Base-by-base conservation (phyloP, 192 early-diverging fungal genomes). In the Backusella circina region DNA sequence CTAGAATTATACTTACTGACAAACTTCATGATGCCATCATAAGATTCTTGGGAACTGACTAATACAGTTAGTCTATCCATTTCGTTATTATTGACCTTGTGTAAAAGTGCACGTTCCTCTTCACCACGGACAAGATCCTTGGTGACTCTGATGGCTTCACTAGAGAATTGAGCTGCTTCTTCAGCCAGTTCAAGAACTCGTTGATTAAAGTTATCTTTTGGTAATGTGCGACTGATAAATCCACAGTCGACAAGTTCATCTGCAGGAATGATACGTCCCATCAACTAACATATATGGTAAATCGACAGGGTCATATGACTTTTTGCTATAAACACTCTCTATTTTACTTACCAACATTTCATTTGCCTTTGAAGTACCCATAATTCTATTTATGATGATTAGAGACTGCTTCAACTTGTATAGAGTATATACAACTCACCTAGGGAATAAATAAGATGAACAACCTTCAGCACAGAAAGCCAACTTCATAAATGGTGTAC, bases 381-480 rank as follows among this genome's bases (percentile, higher is more conserved):
- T 86, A 31, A 91, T 88, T 39, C 90, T 85, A 65, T 38, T 74
- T 9, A 18, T 18, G 3, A 70, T 31, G n/a, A 21, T 36, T 21
- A 67, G 66, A 33, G 35, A 38, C 9, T n/a, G 64, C 4, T 31
- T 2, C 6, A 44, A 37, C 7, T 16, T 36, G 6, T 39, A 23
- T 0, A 8, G 8, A 37, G 23, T 51, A 41, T 32, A 33, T 21
- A 38, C 36, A 28, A 16, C 72, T 70, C 74, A 86, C 85, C 77
- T 79, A 50, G 91, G 93, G 66, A 94, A 92, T 12, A 89, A 77
- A 21, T 90, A 73, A 23, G 90, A 90, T 31, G 91, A 92, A 85
- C 89, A 90, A 15, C 88, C 93, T 78, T 94, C 93, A 23, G 89
- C 91, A 71, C 91, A 92, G 71, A 93, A 90, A n/a, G 91, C 50